Base-by-base conservation (phyloP, 2,329 filamentous ascomycete genomes). In the Nannizziopsis arthrosporioides region DNA sequence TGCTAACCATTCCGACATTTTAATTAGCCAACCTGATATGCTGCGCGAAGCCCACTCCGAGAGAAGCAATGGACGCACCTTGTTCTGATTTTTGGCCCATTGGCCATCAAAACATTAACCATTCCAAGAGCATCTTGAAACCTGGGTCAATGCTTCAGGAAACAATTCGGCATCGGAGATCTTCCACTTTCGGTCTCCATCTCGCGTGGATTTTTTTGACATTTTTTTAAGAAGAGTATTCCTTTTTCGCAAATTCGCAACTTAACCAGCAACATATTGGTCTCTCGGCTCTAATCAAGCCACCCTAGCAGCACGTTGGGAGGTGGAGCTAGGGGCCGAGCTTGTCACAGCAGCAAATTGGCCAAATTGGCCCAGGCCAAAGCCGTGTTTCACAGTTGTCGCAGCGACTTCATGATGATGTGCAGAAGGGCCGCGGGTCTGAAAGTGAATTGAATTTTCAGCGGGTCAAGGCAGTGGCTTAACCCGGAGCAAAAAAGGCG, bases 351-450 rank as follows among this genome's bases (percentile, higher is more conserved):
- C 43, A 38, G 34, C 19, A 38, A 45, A 45, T 38, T 46, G 35
- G 36, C 32, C 42, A 38, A 45, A 45, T 38, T 46, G 35, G 36
- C 32, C 42, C 42, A 44, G 42, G 42, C 17, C 42, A 37, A 18
- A 27, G 31, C 34, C 43, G 22, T 46, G 44, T 46, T 46, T 46
- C 44, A 46, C 44, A 46, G 44, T 38, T 46, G 44, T 46, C 44
- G 22, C 35, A 46, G 39, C 22, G 22, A 27, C 3, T 27, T 27
- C 22, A 27, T 27, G 22, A 27, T 27, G 22, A 27, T 27, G 22
- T 27, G 22, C 22, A 27, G 22, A 27, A 27, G 22, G 22, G 22
- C 22, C 22, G 3, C 22, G 3, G 22, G 22, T 27, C 22, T 27
- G 22, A 27, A 27, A 27, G 22, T 7, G 22, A 27, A 27, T 27